Conservation (phyloP, 1,284 basidiomycete genomes). For the Agaricales sp. region DNA sequence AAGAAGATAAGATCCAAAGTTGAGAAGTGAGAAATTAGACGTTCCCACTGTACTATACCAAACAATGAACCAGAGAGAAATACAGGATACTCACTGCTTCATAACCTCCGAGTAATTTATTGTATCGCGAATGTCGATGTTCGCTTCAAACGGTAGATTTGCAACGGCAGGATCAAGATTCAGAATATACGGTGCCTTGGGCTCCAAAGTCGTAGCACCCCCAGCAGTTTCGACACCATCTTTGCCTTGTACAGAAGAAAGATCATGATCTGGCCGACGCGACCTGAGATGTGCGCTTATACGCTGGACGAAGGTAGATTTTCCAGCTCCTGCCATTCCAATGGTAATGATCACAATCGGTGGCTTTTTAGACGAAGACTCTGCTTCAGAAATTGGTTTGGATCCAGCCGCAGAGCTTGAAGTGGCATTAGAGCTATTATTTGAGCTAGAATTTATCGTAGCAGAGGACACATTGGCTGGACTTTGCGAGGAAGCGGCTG, state of each 20-base stretch:
- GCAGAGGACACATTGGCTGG: no score
- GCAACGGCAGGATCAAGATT: conserved; percentile 97
- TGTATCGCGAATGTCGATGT: conserved; percentile 97
- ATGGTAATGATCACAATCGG: conserved; percentile 73
- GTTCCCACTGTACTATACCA: no score
- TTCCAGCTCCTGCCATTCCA: conserved; percentile 93
- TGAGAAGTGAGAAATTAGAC: not conserved
- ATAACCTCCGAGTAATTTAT: conserved; percentile 97
- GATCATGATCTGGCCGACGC: conserved; percentile 31
- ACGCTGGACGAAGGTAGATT: conserved; percentile 94
- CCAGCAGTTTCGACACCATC: no score
- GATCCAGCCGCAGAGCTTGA: not conserved
- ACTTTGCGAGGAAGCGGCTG: no score
- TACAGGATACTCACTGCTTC: conserved; percentile 86
- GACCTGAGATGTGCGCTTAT: conserved; percentile 84
- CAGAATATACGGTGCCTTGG: conserved; percentile 75
- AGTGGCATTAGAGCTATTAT: not conserved
- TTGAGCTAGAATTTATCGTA: no score
- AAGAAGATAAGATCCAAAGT: not conserved
- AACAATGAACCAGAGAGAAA: no score
- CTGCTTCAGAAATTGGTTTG: not conserved
- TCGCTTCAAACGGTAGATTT: conserved; percentile 85
- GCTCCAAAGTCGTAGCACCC: not conserved
- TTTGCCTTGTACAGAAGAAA: no score
- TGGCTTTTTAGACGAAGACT: conserved; percentile 41